Evolutionary conservation across 2,329 filamentous ascomycete species (phyloP), one percentile per base, ranked within the genome.

Genomic region (Lachnellula cervina): DNA sequence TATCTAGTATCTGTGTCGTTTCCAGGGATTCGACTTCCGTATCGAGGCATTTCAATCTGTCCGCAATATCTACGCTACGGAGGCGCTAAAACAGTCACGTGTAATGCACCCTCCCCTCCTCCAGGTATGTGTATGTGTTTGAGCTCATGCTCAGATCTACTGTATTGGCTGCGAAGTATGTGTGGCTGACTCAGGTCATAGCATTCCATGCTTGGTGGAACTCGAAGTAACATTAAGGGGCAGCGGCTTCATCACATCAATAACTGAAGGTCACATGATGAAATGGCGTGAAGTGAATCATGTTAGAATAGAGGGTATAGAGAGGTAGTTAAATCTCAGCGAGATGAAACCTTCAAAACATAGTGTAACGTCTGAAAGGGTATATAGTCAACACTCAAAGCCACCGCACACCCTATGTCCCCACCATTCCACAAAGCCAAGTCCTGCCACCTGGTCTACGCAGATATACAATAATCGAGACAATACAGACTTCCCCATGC

Each of bases 381-480:
- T 62, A 62, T 62, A 60, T 56, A 56, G 35, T 50, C 43, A 40
- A 49, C 42, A 57, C 38, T 38, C 38, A 54, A 55, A 45, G 7
- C 54, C 54, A 54, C 57, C 55, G 49, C 55, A 54, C 57, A 52
- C 48, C 48, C 50, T 52, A 54, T 52, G 52, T 49, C 57, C 49
- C 48, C 37, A 49, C 37, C 37, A 52, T 59, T 60, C 51, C 54
- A 58, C 59, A 55, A 59, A 59, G 51, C 57, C 52, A 58, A 51
- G 49, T 53, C 51, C 46, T 35, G 45, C 49, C 37, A 54, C 43
- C 52, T 51, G 57, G 56, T 55, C 48, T 49, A 57, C 56, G 57
- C 56, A 58, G 56, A 52, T 56, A 52, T 47, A 56, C 51, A 53
- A 50, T 54, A 48, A 55, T 52, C 37, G 37, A 38, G 37, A 38